Evolutionary conservation across 2,329 filamentous ascomycete genomes (phyloP).

Genomic region (Aspergillus unguis): DNA sequence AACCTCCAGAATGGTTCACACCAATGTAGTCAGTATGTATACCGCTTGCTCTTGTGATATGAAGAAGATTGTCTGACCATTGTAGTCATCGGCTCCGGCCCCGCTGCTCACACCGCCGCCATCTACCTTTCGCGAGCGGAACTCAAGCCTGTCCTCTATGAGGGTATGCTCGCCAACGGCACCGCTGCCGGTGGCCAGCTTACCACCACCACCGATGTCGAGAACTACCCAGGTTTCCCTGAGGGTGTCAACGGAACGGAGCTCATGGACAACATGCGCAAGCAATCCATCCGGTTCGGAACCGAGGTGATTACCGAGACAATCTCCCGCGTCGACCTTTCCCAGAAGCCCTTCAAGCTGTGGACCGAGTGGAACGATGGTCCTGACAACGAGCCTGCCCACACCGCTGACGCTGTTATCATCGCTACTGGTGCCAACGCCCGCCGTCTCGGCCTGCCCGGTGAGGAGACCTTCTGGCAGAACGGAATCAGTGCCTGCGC

Average conservation of each 20-base stretch:
- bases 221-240: constrained; percentile 97
- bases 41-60: neutral
- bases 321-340: constrained; percentile 81
- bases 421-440: constrained; percentile 95
- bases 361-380: constrained; percentile 82
- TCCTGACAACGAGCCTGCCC: constrained; percentile 63
- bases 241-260: constrained; percentile 80
- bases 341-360: constrained; percentile 81
- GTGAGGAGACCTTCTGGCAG: constrained; percentile 96
- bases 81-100: constrained; percentile 82
- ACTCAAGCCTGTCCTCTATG: constrained; percentile 90
- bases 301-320: constrained; percentile 93
- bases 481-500: constrained; percentile 94
- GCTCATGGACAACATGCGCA: constrained; percentile 94
- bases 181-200: constrained; percentile 95
- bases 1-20: constrained; percentile 70
- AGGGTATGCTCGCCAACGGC: constrained; percentile 96
- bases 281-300: constrained; percentile 86
- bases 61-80: neutral
- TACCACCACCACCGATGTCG: constrained; percentile 96
- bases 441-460: constrained; percentile 72
- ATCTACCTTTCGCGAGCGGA: constrained; percentile 95
- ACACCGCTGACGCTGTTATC: constrained; percentile 90
- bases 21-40: constrained; percentile 77
- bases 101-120: constrained; percentile 94